These are phyloP conservation scores for Aspergillus quadrilineatus DNA, from an alignment of 2,329 filamentous ascomycete species.

Conservation along the genomic window DNA sequence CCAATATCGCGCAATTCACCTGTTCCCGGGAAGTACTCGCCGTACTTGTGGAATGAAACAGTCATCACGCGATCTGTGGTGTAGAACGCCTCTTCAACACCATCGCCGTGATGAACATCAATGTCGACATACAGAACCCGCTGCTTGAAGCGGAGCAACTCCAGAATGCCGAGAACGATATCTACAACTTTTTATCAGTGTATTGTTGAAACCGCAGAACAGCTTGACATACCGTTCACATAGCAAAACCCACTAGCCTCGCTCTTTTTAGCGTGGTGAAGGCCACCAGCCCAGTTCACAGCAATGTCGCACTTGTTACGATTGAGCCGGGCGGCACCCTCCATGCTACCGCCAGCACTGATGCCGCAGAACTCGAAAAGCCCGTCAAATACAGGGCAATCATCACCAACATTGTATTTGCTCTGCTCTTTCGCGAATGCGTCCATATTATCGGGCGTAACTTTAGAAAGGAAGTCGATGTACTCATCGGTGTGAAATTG, in stretches of 20 bases:
- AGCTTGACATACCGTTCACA: conserved; percentile 68
- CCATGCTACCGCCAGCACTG: conserved; percentile 68
- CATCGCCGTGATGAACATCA: conserved; percentile 67
- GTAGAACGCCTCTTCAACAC: conserved; percentile 71
- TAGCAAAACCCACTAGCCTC: conserved; percentile 98
- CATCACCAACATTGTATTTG: conserved; percentile 68
- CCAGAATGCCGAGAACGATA: conserved; percentile 65
- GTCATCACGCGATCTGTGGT: conserved; percentile 72
- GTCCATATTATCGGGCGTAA: conserved; percentile 99
- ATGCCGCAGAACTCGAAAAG: conserved; percentile 71
- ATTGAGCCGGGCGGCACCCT: conserved; percentile 67
- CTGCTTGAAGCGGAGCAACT: conserved; percentile 63
- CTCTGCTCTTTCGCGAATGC: conserved; percentile 85
- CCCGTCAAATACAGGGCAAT: conserved; percentile 67
- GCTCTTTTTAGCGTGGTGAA: conserved; percentile 94
- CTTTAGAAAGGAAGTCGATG: conserved; percentile 73
- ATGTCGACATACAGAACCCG: conserved; percentile 67
- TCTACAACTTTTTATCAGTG: conserved; percentile 41
- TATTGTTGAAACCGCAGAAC: conserved; percentile 6
- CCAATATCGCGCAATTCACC: conserved; percentile 68
- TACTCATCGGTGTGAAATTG: conserved; percentile 74
- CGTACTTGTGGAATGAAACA: conserved; percentile 70
- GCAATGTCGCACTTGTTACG: conserved; percentile 68
- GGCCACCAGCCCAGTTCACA: conserved; percentile 86
- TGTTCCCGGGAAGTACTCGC: conserved; percentile 70